These are phyloP conservation scores for Fusarium sp. DNA, from an alignment of 2,329 filamentous ascomycete genomes.

Conservation along the genomic window DNA sequence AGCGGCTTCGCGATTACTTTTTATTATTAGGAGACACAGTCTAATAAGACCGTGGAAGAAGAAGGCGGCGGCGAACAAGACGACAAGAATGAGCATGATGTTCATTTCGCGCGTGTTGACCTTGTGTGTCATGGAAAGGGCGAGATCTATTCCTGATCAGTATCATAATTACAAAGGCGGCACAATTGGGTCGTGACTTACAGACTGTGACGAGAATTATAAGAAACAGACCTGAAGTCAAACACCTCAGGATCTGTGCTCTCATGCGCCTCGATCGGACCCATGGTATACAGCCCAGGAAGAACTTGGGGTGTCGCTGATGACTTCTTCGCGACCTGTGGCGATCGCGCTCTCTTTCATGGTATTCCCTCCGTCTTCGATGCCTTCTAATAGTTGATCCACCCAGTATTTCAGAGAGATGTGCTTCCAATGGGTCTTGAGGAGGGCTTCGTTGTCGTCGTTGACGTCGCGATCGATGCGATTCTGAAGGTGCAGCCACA, in stretches of 20 bases:
- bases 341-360: conserved; percentile 5
- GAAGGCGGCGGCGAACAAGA: conserved; percentile 78
- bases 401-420: conserved; percentile 32
- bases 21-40: conserved; percentile 73
- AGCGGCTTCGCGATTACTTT: conserved; percentile 51
- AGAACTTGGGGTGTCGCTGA: conserved; percentile 51
- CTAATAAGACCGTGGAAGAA: conserved; percentile 84
- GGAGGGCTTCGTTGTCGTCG: conserved; percentile 3
- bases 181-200: conserved; percentile 56
- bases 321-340: conserved; percentile 26
- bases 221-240: conserved; percentile 73
- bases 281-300: conserved; percentile 66
- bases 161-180: not conserved
- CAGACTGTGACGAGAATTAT: conserved; percentile 70
- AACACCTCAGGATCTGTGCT: conserved; percentile 66
- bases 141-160: conserved; percentile 68
- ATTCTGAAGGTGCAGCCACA: conserved; percentile 16
- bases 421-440: conserved; percentile 25
- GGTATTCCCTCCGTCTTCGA: conserved; percentile 4
- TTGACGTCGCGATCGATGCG: conserved; percentile 11
- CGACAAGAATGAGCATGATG: conserved; percentile 81
- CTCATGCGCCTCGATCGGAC: conserved; percentile 65
- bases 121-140: conserved; percentile 73
- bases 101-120: conserved; percentile 77
- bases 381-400: not conserved